Evolutionary conservation across 2,329 filamentous ascomycete genomes (phyloP), one percentile per base, ranked within the genome.

Genomic region (Coleophoma eucalyptorum): DNA sequence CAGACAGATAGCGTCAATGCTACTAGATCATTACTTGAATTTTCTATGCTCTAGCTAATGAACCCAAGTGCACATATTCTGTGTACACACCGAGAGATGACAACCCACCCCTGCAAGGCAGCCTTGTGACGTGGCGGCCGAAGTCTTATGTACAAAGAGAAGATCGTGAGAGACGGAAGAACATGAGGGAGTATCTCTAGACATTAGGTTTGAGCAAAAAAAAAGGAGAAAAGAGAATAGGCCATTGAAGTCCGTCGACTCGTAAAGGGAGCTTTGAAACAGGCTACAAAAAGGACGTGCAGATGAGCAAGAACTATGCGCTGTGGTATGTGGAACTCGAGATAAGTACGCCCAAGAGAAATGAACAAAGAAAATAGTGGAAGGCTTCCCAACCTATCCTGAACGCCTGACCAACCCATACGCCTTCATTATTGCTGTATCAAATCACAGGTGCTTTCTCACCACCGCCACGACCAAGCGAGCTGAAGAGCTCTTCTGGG

Each of bases 401-500:
- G 58, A 64, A 64, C 61, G 55, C 61, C 59, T 53, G 53, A 55
- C 54, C 53, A 60, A 56, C 33, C 56, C 55, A 54, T 55, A 57
- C 60, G 59, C 61, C 61, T 51, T 57, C 55, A 51, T 49, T 46
- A 55, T 48, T 46, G 50, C 49, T 49, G 47, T 34, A 32, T 65
- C 58, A 65, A 51, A 66, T 62, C 54, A 56, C 56, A 20, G 62
- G 56, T 45, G 59, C 56, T 54, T 62, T 59, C 41, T 61, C 61
- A 26, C 53, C 56, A 13, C 63, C 59, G 26, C 58, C 56, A 51
- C 65, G 64, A 40, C 59, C 62, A 32, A 67, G 49, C 7, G 64
- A 64, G 37, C 60, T 58, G 41, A 67, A 65, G 11, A 67, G 72
- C 65, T 86, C 79, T 47, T 78, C 75, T 3, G 83, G 83, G 12